Base-by-base conservation (phyloP, 352 stramenopile species). In the Phytophthora cajani region DNA sequence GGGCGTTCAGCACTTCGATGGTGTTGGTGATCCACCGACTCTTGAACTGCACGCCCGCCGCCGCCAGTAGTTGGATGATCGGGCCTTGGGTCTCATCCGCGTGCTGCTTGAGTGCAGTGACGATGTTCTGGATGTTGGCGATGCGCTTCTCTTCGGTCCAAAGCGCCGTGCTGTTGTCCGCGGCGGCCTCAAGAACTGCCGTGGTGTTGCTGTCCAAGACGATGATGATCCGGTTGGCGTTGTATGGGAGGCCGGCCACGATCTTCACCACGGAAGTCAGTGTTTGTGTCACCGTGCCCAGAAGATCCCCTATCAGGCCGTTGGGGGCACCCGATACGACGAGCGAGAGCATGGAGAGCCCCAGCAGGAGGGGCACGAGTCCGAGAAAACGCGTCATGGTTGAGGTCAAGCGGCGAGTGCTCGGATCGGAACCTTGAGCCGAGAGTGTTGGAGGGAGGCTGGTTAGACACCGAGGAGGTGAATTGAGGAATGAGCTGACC, bases 21-120 rank as follows among this genome's bases (percentile, higher is more conserved):
- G 74, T 74, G 74, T 82, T 83, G 52, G n/a, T 75, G 67, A 85
- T 81, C 78, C 78, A 85, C 38, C 68, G 46, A 25, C 36, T 66
- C 19, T 61, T 46, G 44, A 62, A 78, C 11, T 56, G 10, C 12
- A 72, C n/a, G 0, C 54, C 65, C 2, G 36, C 11, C 17, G 9
- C 1, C 17, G 1, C 7, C 19, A 80, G 59, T 4, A 80, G n/a
- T 10, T 67, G 17, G 9, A 58, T 32, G 32, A 80, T 40, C 0
- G 64, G 53, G 16, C 23, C 47, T 69, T 78, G 70, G 9, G 2
- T 55, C 0, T 53, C 0, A 16, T 65, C 21, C 2, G 70, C 50
- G 33, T 77, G 36, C 8, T 57, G 21, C 42, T 78, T 32, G 25
- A 81, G 71, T 25, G 59, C 67, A 27, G 42, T 23, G 19, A 77